Evolutionary conservation across 192 early-diverging fungal species (phyloP).

Genomic region (Gryganskiella cystojenkinii): DNA sequence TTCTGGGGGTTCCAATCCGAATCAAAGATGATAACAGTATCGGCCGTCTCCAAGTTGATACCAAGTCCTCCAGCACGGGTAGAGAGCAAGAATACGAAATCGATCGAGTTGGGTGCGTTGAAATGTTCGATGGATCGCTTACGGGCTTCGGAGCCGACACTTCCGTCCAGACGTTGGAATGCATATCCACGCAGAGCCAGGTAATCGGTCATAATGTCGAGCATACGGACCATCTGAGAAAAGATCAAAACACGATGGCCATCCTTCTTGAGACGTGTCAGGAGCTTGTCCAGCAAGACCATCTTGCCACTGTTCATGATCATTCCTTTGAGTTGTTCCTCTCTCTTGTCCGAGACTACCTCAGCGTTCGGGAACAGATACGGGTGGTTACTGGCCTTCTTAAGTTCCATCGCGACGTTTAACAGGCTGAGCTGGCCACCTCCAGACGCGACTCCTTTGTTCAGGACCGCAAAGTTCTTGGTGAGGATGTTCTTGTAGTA

Average conservation of each 20-base stretch:
- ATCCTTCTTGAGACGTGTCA: conserved; percentile 87
- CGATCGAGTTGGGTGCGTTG: conserved; percentile 91
- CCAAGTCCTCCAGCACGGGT: conserved; percentile 98
- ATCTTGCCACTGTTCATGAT: conserved; percentile 97
- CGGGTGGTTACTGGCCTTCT: conserved; percentile 98
- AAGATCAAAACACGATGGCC: conserved; percentile 98
- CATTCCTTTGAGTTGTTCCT: conserved; percentile 84
- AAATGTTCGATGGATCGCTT: conserved; percentile 98
- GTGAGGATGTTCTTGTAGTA: conserved; percentile 97
- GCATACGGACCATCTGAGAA: conserved; percentile 97
- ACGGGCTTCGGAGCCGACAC: conserved; percentile 86
- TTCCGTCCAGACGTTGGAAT: conserved; percentile 95
- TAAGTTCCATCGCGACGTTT: conserved; percentile 97
- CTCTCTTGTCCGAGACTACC: conserved; percentile 60
- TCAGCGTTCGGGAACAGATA: conserved; percentile 89
- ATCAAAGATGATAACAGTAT: conserved; percentile 97
- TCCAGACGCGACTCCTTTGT: conserved; percentile 69
- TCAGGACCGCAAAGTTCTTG: conserved; percentile 91
- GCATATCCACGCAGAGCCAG: conserved; percentile 85
- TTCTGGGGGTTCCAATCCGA: conserved; percentile 97
- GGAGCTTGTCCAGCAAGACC: conserved; percentile 95
- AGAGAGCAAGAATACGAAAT: conserved; percentile 98
- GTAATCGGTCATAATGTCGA: conserved; percentile 98
- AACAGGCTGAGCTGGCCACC: conserved; percentile 80
- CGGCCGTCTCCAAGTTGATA: conserved; percentile 96